Evolutionary conservation across 176 grass and related monocot species (phyloP), one percentile per base, ranked within the genome.

Genomic region (Melocanna baccifera): DNA sequence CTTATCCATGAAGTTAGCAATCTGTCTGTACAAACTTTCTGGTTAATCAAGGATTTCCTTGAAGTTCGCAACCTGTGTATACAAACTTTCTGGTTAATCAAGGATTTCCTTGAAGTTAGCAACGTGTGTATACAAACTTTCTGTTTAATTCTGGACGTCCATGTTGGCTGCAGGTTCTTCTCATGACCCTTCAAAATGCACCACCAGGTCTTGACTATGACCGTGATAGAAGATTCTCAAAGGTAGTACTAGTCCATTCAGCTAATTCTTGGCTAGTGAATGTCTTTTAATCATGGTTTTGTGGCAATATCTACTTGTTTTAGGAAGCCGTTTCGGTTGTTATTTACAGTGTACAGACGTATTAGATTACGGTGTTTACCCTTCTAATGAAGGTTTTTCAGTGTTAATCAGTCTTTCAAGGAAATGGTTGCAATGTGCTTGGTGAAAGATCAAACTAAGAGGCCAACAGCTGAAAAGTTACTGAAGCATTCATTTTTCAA

Each of bases 391-490:
- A 72, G 45, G 66, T 86, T 91, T 89, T 92, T 94, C 86, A 86
- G 86, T 86, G 91, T 81, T 91, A 81, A 62, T 50, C 93, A 94
- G 97, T 94, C 93, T 77, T 99, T 99, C 92, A 96, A 96, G 82
- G 93, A 99, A 84, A 96, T 99, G 97, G 91, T 99, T 73, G 97
- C 97, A 36, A 99, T 99, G 97, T 99, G 93, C 86, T 85, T 99
- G 85, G 93, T 96, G 26, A 99, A 99, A 95, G 97, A 99, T 85
- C 97, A 93, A 94, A 89, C 93, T 79, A 99, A 96, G 91, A 99
- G 97, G 57, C 93, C 97, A 78, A 96, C 93, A 78, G 89, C 90
- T 71, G 97, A 99, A 58, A 99, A 96, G 75, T 90, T 99, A 40
- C 78, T 94, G 51, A 99, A 96, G 73, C 97, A 99, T 85, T 93